Percentiles rank a stretch among this genome's conserved stretches.
Evolutionary conservation across 2,329 filamentous ascomycete genomes (phyloP).

Genomic region (Elsinoe arachidis): DNA sequence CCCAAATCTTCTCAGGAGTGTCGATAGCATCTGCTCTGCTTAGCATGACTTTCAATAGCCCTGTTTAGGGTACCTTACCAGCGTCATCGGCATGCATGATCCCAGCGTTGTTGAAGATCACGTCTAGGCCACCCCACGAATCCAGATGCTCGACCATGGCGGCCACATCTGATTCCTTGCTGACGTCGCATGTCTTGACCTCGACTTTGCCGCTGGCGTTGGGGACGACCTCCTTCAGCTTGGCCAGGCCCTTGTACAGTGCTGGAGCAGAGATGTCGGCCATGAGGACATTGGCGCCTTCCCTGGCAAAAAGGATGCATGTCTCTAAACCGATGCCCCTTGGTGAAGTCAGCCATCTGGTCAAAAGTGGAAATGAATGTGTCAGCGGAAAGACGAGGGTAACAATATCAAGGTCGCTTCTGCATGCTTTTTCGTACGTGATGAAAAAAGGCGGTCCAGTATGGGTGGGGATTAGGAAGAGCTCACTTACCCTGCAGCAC

Average conservation of each 20-base stretch:
- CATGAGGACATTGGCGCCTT: slow-evolving; percentile 79
- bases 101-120: slow-evolving; percentile 96
- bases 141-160: slow-evolving; percentile 67
- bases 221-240: slow-evolving; percentile 60
- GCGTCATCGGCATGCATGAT: slow-evolving; percentile 77
- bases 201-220: slow-evolving; percentile 50
- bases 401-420: not conserved
- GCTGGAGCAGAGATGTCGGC: slow-evolving; percentile 73
- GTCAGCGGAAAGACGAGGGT: not conserved
- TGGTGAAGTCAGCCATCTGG: slow-evolving; percentile 9
- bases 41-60: not conserved
- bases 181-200: slow-evolving; percentile 65
- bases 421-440: too few relatives aligned
- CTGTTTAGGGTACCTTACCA: slow-evolving; percentile 19
- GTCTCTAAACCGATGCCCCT: slow-evolving; percentile 93
- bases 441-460: not conserved
- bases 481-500: slow-evolving; percentile 65
- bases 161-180: slow-evolving; percentile 71
- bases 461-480: slow-evolving; percentile 5
- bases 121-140: slow-evolving; percentile 75
- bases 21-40: slow-evolving; percentile 52
- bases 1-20: slow-evolving; percentile 87
- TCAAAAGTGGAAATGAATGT: too few relatives aligned
- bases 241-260: slow-evolving; percentile 66
- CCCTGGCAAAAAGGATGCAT: slow-evolving; percentile 76